Base-by-base conservation (phyloP, 768 basidiomycete species). In the Mycena indigotica region DNA sequence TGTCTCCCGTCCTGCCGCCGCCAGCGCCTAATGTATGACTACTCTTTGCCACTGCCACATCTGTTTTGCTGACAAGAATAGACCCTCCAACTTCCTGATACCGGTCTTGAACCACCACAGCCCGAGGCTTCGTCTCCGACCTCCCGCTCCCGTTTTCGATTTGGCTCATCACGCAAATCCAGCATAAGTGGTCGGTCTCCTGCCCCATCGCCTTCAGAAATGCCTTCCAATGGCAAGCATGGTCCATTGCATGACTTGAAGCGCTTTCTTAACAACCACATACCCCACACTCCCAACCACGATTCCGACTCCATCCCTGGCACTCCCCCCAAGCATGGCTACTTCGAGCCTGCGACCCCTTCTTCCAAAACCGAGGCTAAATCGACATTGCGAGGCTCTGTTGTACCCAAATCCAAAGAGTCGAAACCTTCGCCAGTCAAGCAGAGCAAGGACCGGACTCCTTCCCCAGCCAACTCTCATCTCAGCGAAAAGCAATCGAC, bases 221-320 rank as follows among this genome's bases (percentile, higher is more conserved):
- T 50, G 39, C 67, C 60, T 62, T 39, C 40, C 52, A 55, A 60
- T 57, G 67, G 44, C 63, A 77, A 80, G 56, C 81, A 81, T 59
- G 89, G 93, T 0, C 89, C 93, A 2, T 82, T 98, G 50, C 86
- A 91, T 74, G 95, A 98, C 72, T 86, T 98, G 67, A 93, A 93
- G 70, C 90, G 95, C 26, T 97, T 98, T 77, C 83, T 99, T 61
- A 92, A 96, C 75, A 85, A 91, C 74, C 93, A 96, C 75, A 86
- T 96, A 49, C 85, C 85, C 57, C 86, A 89, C 65, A 75, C 75
- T 45, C 68, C 73, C 35, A 73, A 73, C 56, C 60, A 69, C 48
- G 26, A 29, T 62, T 15, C 40, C 38, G 19, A 52, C 32, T 50
- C 13, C 3, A 16, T 19, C 3, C 24, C 55, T 30, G n/a, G 30